phyloP scores from a whole-genome alignment of 2,329 filamentous ascomycete genomes.

The Penicillium sp. region DNA sequence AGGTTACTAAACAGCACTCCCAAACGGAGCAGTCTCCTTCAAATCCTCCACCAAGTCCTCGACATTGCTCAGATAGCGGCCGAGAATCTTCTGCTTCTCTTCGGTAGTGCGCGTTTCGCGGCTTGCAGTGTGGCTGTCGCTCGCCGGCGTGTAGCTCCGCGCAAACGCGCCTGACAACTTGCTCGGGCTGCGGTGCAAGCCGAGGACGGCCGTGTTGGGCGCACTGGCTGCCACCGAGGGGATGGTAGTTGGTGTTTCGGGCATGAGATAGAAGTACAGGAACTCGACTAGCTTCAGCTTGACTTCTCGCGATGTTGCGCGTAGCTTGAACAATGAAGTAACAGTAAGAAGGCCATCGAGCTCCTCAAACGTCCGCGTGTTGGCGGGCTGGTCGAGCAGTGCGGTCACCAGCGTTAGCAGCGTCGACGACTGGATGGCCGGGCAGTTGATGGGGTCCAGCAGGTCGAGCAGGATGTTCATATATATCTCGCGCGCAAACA shows the following conservation, averaged over 20 bases:
- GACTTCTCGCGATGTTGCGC: conserved; percentile 78
- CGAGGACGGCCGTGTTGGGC: conserved; percentile 37
- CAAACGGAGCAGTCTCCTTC: conserved; percentile 72
- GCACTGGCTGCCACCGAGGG: conserved; percentile 26
- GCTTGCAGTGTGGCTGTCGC: conserved; percentile 18
- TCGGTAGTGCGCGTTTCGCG: conserved; percentile 62
- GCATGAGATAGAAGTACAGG: conserved; percentile 97
- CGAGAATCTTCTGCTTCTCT: conserved; percentile 77
- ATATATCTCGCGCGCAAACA: conserved; percentile 84
- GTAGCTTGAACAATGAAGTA: conserved; percentile 87
- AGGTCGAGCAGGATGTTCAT: conserved; percentile 97
- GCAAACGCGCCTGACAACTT: conserved; percentile 61
- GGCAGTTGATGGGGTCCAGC: conserved; percentile 86
- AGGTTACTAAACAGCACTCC: conserved; percentile 42
- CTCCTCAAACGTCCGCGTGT: conserved; percentile 86
- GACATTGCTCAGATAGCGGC: conserved; percentile 74
- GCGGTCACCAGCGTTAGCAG: conserved; percentile 86
- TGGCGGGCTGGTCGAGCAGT: conserved; percentile 77
- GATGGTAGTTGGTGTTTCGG: conserved; percentile 59
- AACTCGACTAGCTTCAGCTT: conserved; percentile 97
- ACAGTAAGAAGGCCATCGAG: conserved; percentile 89
- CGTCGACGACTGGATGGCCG: conserved; percentile 84
- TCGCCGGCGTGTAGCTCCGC: conserved; percentile 31
- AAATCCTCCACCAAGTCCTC: conserved; percentile 82
- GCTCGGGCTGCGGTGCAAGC: conserved; percentile 64